Percentiles rank a stretch among this genome's conserved stretches.
These are phyloP conservation scores for Saccharomycopsis capsularis DNA, from an alignment of 805 yeast genomes.

Conservation along the genomic window DNA sequence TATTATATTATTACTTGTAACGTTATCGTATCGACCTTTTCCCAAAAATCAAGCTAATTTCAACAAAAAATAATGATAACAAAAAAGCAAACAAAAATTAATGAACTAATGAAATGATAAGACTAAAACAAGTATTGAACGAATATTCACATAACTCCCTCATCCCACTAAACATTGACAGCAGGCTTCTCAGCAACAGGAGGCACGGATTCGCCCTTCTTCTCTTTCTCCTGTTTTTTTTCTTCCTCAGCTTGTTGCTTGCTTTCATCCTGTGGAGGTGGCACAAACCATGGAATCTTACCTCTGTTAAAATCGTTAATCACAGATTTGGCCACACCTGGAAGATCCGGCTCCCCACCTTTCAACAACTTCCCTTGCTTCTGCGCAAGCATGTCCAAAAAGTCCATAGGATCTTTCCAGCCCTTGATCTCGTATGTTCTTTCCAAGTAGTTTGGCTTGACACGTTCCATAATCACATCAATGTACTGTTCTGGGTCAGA, in stretches of 20 bases:
- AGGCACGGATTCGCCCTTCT: constrained; percentile 16
- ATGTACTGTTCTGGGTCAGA: constrained; percentile 92
- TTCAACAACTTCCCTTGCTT: constrained; percentile 88
- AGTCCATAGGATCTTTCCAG: constrained; percentile 74
- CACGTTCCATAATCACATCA: constrained; percentile 75
- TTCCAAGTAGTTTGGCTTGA: constrained; percentile 85
- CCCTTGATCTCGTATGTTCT: constrained; percentile 93
- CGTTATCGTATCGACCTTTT: no score
- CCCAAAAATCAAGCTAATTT: no score
- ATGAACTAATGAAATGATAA: no score
- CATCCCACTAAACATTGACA: no score
- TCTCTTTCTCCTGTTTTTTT: constrained; percentile 33
- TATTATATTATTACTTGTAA: no score
- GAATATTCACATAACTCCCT: no score
- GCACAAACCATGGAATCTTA: constrained; percentile 94
- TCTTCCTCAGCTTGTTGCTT: constrained; percentile 50
- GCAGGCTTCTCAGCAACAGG: no score
- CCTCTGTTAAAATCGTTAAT: constrained; percentile 95
- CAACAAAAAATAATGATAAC: no score
- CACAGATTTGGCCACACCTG: constrained; percentile 83
- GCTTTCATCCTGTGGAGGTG: constrained; percentile 71
- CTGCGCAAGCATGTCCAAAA: constrained; percentile 84
- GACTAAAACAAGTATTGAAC: no score
- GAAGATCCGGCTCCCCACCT: constrained; percentile 97
- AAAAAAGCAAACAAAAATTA: no score